These are phyloP conservation scores for Cicer chorassanicum DNA, from an alignment of 306 rosid genomes.

Conservation along the genomic window DNA sequence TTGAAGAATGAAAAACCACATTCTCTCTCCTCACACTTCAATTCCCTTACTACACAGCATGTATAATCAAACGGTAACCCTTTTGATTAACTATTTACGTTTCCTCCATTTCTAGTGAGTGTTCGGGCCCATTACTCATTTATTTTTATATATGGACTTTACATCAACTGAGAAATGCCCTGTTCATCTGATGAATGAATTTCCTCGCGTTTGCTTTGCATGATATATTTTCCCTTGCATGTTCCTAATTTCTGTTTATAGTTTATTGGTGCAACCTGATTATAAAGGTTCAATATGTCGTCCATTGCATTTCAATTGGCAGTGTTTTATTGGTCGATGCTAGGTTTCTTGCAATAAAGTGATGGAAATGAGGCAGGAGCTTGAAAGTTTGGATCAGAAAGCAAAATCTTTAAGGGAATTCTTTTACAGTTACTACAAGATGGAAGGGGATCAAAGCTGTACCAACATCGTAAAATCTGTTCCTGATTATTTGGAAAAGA, in stretches of 20 bases:
- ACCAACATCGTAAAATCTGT: constrained; percentile 54
- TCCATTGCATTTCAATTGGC: constrained; percentile 24
- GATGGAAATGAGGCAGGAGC: constrained; percentile 56
- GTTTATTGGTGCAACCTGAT: constrained; percentile 36
- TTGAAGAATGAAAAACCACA: constrained; percentile 18
- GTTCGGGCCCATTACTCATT: too few species aligned
- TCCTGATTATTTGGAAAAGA: constrained; percentile 64
- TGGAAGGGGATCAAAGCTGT: constrained; percentile 62
- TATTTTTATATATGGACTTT: background rate
- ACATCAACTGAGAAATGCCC: background rate
- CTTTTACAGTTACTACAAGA: constrained; percentile 59
- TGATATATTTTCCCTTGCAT: constrained; percentile 16
- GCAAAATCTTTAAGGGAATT: constrained; percentile 59
- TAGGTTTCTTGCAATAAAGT: constrained; percentile 45
- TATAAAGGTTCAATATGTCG: constrained; percentile 2
- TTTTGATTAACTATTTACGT: too few species aligned
- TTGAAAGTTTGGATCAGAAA: constrained; percentile 60
- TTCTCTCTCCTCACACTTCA: background rate
- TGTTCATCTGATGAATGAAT: background rate
- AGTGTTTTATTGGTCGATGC: constrained; percentile 35
- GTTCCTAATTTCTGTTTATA: constrained; percentile 7
- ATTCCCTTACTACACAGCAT: constrained; percentile 8
- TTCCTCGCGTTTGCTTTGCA: background rate
- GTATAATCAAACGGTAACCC: background rate
- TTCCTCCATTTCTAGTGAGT: too few species aligned